Base-by-base conservation (phyloP, 495 filamentous ascomycete species). In the Trichoderma virens region DNA sequence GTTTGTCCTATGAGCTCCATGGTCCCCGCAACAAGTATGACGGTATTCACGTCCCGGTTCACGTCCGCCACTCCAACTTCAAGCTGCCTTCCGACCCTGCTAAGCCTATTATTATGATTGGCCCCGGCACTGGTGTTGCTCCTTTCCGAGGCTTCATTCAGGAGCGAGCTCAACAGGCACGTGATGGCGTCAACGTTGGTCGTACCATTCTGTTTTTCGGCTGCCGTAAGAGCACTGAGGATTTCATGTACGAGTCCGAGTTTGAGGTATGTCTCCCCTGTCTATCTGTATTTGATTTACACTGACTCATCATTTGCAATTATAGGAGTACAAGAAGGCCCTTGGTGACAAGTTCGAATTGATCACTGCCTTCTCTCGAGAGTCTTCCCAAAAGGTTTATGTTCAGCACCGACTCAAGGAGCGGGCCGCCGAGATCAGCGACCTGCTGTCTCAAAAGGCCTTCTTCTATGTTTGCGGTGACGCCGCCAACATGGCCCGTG, bases 391-490 rank as follows among this genome's bases (percentile, higher is more conserved):
- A 74, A 99, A 99, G 80, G 90, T 99, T 38, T 99, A 99, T 71
- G 94, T 99, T 6, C 94, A 99, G 76, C 93, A 99, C 75, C 82
- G 90, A 65, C 81, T 99, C 64, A 84, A 88, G 74, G 91, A 97
- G 75, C 79, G 86, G 27, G 90, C 91, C 32, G 81, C 87, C 62
- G 85, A 96, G 67, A 83, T 99, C 77, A 94, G 96, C 74, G 85
- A 93, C 67, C 86, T 99, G 3, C 81, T 99, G 13, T 80, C 90
- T 71, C 76, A 87, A 68, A 91, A 97, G 73, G 93, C 89, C 18
- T 97, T 93, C 76, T 91, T 99, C 79, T 99, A 99, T 73, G 94
- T 99, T 38, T 99, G 94, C 71, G 94, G 94, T 77, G 94, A 99
- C 70, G 94, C 94, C 6, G 90, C 95, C 60, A 93, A 97, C 79